phyloP scores from a whole-genome alignment of 2,329 filamentous ascomycete species.

The Aspergillus sclerotialis region DNA sequence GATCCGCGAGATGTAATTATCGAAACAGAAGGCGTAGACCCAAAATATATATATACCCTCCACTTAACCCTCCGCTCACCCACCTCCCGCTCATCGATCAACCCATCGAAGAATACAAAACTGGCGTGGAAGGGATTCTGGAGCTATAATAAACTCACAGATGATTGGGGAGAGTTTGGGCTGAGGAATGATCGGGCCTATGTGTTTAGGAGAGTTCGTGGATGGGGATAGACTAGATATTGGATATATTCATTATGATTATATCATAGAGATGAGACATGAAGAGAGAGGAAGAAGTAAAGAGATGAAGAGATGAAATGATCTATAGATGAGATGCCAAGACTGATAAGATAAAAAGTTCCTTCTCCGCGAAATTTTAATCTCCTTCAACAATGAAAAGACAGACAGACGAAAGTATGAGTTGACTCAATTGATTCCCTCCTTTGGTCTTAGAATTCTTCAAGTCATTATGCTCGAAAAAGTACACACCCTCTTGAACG shows the following conservation, averaged over 20 bases:
- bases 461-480: not conserved
- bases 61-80: slow-evolving; percentile 59
- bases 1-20: slow-evolving; percentile 60
- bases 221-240: slow-evolving; percentile 44
- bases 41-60: slow-evolving; percentile 80
- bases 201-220: slow-evolving; percentile 56
- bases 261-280: not conserved
- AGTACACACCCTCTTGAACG: not conserved
- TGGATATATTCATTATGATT: too few relatives aligned
- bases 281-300: slow-evolving; percentile 6
- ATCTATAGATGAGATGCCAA: too few relatives aligned
- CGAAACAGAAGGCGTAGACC: slow-evolving; percentile 75
- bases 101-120: slow-evolving; percentile 70
- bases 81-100: slow-evolving; percentile 26
- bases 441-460: too few relatives aligned
- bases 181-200: slow-evolving; percentile 56
- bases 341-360: too few relatives aligned
- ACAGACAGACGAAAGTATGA: too few relatives aligned
- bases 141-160: slow-evolving; percentile 81
- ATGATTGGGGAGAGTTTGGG: slow-evolving; percentile 81
- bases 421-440: too few relatives aligned
- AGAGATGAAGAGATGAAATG: too few relatives aligned
- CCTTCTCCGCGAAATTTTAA: too few relatives aligned
- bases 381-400: too few relatives aligned
- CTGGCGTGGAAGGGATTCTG: slow-evolving; percentile 83